Percentiles rank a stretch among this genome's conserved stretches.
phyloP scores from a whole-genome alignment of 2,329 filamentous ascomycete species.

The Rhytidhysteron rufulum region DNA sequence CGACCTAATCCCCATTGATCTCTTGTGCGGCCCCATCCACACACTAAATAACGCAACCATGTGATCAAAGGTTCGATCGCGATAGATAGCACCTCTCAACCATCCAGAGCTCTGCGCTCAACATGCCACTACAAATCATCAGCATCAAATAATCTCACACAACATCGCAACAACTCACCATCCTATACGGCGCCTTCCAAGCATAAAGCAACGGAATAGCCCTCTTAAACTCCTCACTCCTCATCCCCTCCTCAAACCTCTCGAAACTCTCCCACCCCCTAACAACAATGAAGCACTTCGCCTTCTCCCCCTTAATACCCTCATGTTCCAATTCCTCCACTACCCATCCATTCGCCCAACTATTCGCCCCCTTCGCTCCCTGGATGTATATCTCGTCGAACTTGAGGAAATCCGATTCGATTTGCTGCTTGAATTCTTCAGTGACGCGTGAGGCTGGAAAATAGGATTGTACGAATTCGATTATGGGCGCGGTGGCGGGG shows the following conservation, averaged over 20 bases:
- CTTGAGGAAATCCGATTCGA: slow-evolving; percentile 11
- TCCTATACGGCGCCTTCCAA: slow-evolving; percentile 11
- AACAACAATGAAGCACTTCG: slow-evolving; percentile 10
- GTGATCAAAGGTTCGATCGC: too few relatives aligned
- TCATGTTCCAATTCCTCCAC: slow-evolving; percentile 11
- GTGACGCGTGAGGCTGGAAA: slow-evolving; percentile 12
- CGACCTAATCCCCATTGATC: too few relatives aligned
- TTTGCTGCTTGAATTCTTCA: slow-evolving; percentile 8
- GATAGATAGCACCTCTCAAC: background rate
- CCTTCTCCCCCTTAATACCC: slow-evolving; percentile 10
- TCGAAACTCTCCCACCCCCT: slow-evolving; percentile 12
- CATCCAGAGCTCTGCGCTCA: background rate
- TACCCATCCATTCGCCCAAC: slow-evolving; percentile 6
- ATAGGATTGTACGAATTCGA: slow-evolving; percentile 11
- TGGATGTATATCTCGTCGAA: slow-evolving; percentile 10
- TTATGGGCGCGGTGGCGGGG: slow-evolving; percentile 6
- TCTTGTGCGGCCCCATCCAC: too few relatives aligned
- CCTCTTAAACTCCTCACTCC: slow-evolving; percentile 8
- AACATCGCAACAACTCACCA: slow-evolving; percentile 3
- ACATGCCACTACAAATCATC: background rate
- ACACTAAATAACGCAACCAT: too few relatives aligned
- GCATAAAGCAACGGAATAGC: slow-evolving; percentile 9
- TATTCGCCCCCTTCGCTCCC: slow-evolving; percentile 4
- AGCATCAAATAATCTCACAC: background rate
- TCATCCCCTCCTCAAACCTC: slow-evolving; percentile 9